Percentiles rank a stretch among this genome's conserved stretches.
Evolutionary conservation across 2,329 filamentous ascomycete genomes (phyloP).

Genomic region (Colletotrichum sansevieriae): DNA sequence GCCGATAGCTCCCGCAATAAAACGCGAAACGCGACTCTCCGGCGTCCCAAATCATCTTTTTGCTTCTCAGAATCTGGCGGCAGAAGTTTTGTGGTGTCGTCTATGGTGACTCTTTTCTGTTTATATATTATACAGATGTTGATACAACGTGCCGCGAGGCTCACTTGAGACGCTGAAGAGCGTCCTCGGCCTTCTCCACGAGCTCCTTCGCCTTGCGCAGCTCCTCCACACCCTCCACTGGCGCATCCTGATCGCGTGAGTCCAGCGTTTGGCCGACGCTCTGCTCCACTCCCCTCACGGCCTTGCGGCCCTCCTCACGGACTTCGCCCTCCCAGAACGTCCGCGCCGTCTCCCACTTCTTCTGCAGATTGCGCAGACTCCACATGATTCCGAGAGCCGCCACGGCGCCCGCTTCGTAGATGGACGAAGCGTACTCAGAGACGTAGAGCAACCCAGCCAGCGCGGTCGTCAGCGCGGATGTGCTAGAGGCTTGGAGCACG

Average conservation of each 20-base stretch:
- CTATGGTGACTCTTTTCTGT: constrained; percentile 25
- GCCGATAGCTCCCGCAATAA: constrained; percentile 3
- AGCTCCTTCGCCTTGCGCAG: constrained; percentile 58
- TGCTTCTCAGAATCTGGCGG: constrained; percentile 1
- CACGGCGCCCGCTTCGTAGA: constrained; percentile 74
- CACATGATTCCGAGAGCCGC: constrained; percentile 72
- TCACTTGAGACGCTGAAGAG: constrained; percentile 62
- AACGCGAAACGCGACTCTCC: neutral
- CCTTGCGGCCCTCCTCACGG: constrained; percentile 75
- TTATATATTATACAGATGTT: constrained; percentile 41
- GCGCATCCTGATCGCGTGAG: constrained; percentile 44
- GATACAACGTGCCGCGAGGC: constrained; percentile 30
- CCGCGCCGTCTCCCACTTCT: constrained; percentile 72
- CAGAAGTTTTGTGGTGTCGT: neutral
- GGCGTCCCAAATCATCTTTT: neutral
- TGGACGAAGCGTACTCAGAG: constrained; percentile 63
- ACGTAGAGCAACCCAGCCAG: constrained; percentile 70
- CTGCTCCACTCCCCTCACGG: constrained; percentile 68
- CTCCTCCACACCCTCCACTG: constrained; percentile 49
- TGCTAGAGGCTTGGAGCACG: constrained; percentile 80
- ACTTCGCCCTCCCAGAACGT: constrained; percentile 75
- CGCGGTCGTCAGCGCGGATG: constrained; percentile 72
- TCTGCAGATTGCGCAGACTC: constrained; percentile 71
- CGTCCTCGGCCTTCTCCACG: constrained; percentile 63
- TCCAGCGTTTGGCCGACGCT: constrained; percentile 64